Conservation (phyloP, 1,284 basidiomycete genomes). For the Pseudozyma hubeiensis region DNA sequence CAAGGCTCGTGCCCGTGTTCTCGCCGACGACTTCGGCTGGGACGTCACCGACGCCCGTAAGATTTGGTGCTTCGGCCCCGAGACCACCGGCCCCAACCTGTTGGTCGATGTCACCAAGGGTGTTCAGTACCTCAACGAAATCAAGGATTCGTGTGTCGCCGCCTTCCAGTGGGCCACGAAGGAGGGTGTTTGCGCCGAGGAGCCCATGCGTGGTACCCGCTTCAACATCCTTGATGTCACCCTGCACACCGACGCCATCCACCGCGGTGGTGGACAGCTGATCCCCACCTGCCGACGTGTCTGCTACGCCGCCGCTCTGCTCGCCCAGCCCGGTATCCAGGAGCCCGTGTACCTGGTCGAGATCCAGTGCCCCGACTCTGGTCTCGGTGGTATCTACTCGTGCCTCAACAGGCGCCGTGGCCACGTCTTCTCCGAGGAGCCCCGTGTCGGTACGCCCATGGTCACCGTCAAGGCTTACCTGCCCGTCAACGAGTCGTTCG, state of each 20-base stretch:
- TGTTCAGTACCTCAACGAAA: constrained; percentile 82
- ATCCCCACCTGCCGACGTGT: constrained; percentile 96
- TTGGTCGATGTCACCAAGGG: constrained; percentile 99
- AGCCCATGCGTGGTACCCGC: constrained; percentile 98
- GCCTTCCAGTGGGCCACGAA: constrained; percentile 98
- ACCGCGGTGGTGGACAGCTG: constrained; percentile 98
- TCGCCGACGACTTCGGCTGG: constrained; percentile 98
- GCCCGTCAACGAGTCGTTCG: constrained; percentile 96
- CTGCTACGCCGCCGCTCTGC: constrained; percentile 92
- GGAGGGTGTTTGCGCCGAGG: constrained; percentile 90
- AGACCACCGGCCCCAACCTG: constrained; percentile 96
- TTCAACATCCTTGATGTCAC: constrained; percentile 97
- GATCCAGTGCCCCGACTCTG: constrained; percentile 97
- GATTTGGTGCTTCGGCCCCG: constrained; percentile 99
- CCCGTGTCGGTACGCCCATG: constrained; percentile 97
- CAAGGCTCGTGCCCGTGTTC: constrained; percentile 92
- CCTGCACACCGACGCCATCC: constrained; percentile 97
- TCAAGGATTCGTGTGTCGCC: constrained; percentile 99
- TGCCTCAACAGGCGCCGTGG: constrained; percentile 96
- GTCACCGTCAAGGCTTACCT: constrained; percentile 99
- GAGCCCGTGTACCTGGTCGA: constrained; percentile 98
- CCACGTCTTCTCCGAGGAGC: constrained; percentile 97
- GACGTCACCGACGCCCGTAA: constrained; percentile 99
- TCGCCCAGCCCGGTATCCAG: constrained; percentile 90
- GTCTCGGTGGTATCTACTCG: constrained; percentile 97